Evolutionary conservation across 1,284 basidiomycete species (phyloP).

Genomic region (Baeospora myosura): DNA sequence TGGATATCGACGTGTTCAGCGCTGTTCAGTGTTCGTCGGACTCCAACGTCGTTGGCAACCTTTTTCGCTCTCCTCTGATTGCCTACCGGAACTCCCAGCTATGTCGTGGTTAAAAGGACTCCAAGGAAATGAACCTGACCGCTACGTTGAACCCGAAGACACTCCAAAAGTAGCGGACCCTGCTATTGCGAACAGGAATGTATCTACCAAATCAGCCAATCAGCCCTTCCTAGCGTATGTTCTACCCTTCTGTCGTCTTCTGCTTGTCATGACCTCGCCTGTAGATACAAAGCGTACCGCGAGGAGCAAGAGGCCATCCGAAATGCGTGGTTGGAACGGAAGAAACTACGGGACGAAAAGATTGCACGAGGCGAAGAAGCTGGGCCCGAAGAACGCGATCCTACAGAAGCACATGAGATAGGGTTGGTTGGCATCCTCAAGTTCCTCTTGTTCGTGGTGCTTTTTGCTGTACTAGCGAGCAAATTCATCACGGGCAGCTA

Average conservation of each 20-base stretch:
- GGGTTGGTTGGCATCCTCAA: constrained; percentile 6
- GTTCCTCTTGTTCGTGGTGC: constrained; percentile 8
- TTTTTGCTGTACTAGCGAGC: constrained; percentile 9
- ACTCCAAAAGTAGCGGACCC: constrained; percentile 49
- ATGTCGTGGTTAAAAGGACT: constrained; percentile 55
- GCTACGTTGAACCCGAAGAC: constrained; percentile 20
- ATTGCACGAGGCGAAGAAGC: constrained; percentile 46
- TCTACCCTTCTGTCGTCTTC: constrained; percentile 5
- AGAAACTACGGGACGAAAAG: constrained; percentile 64
- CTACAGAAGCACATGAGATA: constrained; percentile 4
- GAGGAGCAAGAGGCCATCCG: constrained; percentile 54
- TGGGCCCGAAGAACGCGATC: constrained; percentile 1
- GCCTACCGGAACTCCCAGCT: too few species aligned
- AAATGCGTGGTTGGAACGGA: constrained; percentile 60
- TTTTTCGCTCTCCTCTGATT: too few species aligned
- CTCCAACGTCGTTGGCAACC: too few species aligned
- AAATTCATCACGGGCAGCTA: constrained; percentile 14
- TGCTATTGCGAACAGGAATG: constrained; percentile 51
- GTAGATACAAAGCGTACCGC: constrained; percentile 64
- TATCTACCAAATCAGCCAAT: constrained; percentile 72
- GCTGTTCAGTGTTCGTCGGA: too few species aligned
- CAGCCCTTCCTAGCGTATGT: constrained; percentile 74
- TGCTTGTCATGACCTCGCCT: constrained; percentile 9
- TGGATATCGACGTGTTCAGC: neutral
- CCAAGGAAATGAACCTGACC: constrained; percentile 30